Percentiles rank a stretch among this genome's conserved stretches.
Conservation (phyloP, 768 basidiomycete genomes). For the Serendipita sp. region DNA sequence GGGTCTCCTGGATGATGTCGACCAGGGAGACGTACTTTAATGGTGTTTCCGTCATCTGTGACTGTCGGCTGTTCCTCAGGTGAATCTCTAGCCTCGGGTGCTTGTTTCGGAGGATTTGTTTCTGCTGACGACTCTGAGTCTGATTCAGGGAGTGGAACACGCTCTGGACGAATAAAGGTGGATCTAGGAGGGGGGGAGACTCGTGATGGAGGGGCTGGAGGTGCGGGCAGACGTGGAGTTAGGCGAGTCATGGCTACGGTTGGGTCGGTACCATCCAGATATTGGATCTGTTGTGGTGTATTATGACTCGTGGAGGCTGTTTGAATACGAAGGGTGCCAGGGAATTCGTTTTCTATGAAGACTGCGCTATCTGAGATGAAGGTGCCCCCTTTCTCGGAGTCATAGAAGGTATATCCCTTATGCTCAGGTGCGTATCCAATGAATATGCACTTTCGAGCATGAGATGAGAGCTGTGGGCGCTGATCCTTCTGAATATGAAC, state of each 20-base stretch:
- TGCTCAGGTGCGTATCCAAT: constrained; percentile 23
- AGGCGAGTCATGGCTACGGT: neutral
- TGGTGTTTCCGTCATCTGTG: too few relatives aligned
- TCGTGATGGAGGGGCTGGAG: neutral
- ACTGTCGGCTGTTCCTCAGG: too few relatives aligned
- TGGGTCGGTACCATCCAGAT: neutral
- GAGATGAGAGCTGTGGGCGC: constrained; percentile 7
- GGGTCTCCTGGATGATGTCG: too few relatives aligned
- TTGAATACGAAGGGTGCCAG: constrained; percentile 5
- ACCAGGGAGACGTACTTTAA: too few relatives aligned
- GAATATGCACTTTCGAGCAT: constrained; percentile 22
- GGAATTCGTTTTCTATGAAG: constrained; percentile 11
- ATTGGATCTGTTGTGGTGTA: neutral
- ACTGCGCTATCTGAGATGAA: constrained; percentile 8
- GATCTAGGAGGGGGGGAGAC: neutral
- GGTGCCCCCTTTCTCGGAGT: neutral
- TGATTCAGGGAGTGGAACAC: neutral
- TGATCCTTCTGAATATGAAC: constrained; percentile 23
- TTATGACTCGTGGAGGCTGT: neutral
- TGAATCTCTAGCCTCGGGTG: too few relatives aligned
- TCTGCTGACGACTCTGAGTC: neutral
- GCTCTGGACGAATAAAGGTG: neutral
- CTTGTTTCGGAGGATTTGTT: too few relatives aligned
- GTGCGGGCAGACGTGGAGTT: neutral
- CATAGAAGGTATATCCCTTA: constrained; percentile 19